Percentiles rank a stretch among this genome's conserved stretches.
phyloP scores from a whole-genome alignment of 805 yeast genomes.

The Yamadazyma akitaensis region DNA sequence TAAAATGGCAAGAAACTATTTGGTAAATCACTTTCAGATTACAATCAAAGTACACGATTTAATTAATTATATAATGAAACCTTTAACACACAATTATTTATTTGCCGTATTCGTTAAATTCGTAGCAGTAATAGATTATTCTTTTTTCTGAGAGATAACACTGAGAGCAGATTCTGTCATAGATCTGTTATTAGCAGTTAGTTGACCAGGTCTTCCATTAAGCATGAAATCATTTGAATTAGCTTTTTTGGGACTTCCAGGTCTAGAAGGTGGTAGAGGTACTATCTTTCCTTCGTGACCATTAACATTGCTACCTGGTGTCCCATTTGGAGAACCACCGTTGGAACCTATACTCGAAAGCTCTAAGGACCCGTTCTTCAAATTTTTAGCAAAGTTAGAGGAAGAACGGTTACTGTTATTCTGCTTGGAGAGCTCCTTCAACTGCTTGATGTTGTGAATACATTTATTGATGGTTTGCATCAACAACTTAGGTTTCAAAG shows the following conservation, averaged over 20 bases:
- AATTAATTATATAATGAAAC: not conserved
- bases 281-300: slow-evolving; percentile 5
- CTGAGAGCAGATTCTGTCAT: slow-evolving; percentile 31
- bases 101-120: slow-evolving; percentile 1
- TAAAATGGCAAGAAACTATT: slow-evolving; percentile 59
- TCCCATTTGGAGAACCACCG: slow-evolving; percentile 6
- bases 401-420: slow-evolving; percentile 44
- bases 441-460: slow-evolving; percentile 63
- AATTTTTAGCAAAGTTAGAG: slow-evolving; percentile 44
- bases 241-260: slow-evolving; percentile 24
- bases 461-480: slow-evolving; percentile 85
- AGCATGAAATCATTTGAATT: slow-evolving; percentile 23
- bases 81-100: slow-evolving; percentile 7
- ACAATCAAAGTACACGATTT: not conserved
- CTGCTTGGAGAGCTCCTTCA: slow-evolving; percentile 53
- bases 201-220: slow-evolving; percentile 28
- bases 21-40: slow-evolving; percentile 36
- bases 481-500: slow-evolving; percentile 76
- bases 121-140: slow-evolving; percentile 2
- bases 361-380: slow-evolving; percentile 35
- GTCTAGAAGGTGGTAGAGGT: slow-evolving; percentile 9
- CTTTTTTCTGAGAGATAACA: not conserved
- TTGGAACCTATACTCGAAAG: slow-evolving; percentile 8
- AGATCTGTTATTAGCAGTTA: slow-evolving; percentile 28
- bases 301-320: slow-evolving; percentile 10